A percentile compares a stretch with the other conserved stretches of the same genome.
phyloP scores from a whole-genome alignment of 306 rosid genomes.

The Vicia villosa region DNA sequence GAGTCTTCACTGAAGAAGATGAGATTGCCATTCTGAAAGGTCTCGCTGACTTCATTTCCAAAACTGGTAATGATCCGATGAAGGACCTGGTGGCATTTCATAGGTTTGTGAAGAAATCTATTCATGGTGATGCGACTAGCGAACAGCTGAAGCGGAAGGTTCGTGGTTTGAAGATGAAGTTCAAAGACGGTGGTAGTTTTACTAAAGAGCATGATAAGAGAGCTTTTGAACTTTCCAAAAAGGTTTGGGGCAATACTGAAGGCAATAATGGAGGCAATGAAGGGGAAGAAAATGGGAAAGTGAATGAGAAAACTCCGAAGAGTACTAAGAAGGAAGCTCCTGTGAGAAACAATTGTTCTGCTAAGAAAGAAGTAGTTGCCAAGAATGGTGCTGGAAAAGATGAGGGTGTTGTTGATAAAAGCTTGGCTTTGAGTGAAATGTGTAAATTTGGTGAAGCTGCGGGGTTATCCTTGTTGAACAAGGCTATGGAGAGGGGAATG shows the following conservation, averaged over 20 bases:
- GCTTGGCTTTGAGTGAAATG: no score
- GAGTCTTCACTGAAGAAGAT: slow-evolving; percentile 65
- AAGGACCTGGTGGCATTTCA: slow-evolving; percentile 42
- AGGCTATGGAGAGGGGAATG: slow-evolving; percentile 45
- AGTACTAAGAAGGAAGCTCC: no score
- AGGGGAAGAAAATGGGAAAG: slow-evolving; percentile 30
- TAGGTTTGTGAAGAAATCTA: slow-evolving; percentile 50
- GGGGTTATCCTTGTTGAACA: slow-evolving; percentile 36
- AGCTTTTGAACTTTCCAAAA: slow-evolving; percentile 53
- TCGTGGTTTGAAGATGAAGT: slow-evolving; percentile 62
- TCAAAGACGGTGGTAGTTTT: no score
- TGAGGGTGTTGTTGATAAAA: no score
- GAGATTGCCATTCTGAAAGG: slow-evolving; percentile 55
- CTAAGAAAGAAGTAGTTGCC: no score
- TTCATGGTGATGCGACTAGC: slow-evolving; percentile 43
- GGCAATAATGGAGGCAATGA: background rate
- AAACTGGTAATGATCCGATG: slow-evolving; percentile 44
- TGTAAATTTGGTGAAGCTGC: no score
- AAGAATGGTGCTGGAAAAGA: no score
- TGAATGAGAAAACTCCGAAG: no score
- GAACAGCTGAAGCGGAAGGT: slow-evolving; percentile 56
- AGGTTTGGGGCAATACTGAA: slow-evolving; percentile 53
- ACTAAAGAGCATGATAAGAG: slow-evolving; percentile 48
- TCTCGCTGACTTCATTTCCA: slow-evolving; percentile 38
- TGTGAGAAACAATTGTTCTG: no score